phyloP scores from a whole-genome alignment of 2,329 filamentous ascomycete genomes.

The Colletotrichum trifolii region DNA sequence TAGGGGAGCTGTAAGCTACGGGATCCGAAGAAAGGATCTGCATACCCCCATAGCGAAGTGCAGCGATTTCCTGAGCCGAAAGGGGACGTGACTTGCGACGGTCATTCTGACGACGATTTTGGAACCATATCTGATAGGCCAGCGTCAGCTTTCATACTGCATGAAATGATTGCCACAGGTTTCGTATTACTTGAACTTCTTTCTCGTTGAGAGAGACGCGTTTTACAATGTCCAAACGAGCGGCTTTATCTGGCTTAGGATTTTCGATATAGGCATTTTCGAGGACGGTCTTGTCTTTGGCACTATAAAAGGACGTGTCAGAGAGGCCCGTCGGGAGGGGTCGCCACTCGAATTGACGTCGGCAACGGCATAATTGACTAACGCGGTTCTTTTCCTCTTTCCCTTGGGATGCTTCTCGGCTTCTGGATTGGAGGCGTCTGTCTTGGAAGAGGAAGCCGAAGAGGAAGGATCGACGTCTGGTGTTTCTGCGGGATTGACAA shows the following conservation, averaged over 20 bases:
- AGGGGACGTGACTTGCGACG: constrained; percentile 88
- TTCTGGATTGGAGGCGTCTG: constrained; percentile 36
- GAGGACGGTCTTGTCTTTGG: constrained; percentile 88
- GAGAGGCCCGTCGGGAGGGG: no score
- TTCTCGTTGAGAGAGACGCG: constrained; percentile 92
- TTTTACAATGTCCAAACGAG: constrained; percentile 84
- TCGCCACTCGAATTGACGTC: no score
- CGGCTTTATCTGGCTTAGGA: constrained; percentile 90
- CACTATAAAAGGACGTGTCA: constrained; percentile 58
- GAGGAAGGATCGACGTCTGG: constrained; percentile 2
- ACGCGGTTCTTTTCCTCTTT: constrained; percentile 74
- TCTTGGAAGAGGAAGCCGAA: not conserved
- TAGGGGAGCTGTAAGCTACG: constrained; percentile 43
- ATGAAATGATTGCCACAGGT: not conserved
- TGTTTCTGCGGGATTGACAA: not conserved
- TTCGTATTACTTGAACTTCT: constrained; percentile 82
- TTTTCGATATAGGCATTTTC: constrained; percentile 88
- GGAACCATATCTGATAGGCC: constrained; percentile 89
- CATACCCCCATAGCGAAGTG: constrained; percentile 66
- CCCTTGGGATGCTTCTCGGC: constrained; percentile 64
- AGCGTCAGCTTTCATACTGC: constrained; percentile 10
- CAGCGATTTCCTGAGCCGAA: constrained; percentile 78
- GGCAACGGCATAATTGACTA: constrained; percentile 46
- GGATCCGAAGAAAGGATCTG: constrained; percentile 62
- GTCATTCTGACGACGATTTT: constrained; percentile 93